Percentiles rank a stretch among this genome's conserved stretches.
Evolutionary conservation across 2,329 filamentous ascomycete genomes (phyloP).

Genomic region (Grosmannia serpens): DNA sequence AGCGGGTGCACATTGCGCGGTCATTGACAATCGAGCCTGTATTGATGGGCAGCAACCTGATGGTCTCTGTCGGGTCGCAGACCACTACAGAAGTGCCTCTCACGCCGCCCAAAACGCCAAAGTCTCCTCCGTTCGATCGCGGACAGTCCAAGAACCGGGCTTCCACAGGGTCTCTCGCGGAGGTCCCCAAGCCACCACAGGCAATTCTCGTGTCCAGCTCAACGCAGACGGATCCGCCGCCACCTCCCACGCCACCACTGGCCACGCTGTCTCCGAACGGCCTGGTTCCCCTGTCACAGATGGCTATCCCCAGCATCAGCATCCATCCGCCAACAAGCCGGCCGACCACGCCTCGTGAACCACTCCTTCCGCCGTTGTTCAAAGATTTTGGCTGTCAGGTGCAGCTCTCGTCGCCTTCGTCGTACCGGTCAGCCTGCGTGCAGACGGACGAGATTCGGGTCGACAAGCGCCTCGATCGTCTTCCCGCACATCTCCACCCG

Average conservation of each 20-base stretch:
- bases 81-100: constrained; percentile 51
- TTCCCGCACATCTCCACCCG: constrained; percentile 69
- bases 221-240: constrained; percentile 47
- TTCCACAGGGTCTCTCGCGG: neutral
- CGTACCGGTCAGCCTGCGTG: constrained; percentile 42
- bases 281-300: constrained; percentile 15
- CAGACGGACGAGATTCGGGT: constrained; percentile 90
- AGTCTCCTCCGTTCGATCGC: constrained; percentile 29
- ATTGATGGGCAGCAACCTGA: constrained; percentile 26
- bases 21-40: constrained; percentile 38
- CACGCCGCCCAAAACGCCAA: constrained; percentile 56
- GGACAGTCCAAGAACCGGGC: constrained; percentile 16
- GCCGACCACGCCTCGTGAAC: constrained; percentile 65
- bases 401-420: constrained; percentile 36
- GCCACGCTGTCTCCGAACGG: neutral
- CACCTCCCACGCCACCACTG: constrained; percentile 9
- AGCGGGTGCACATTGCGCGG: constrained; percentile 48
- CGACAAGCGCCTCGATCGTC: constrained; percentile 61
- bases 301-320: constrained; percentile 71
- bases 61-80: constrained; percentile 56
- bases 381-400: constrained; percentile 82
- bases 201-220: constrained; percentile 37
- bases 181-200: constrained; percentile 22
- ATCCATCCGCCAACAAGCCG: constrained; percentile 81
- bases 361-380: constrained; percentile 65